Evolutionary conservation across 495 filamentous ascomycete species (phyloP).

Genomic region (Hypoxylon cercidicola): DNA sequence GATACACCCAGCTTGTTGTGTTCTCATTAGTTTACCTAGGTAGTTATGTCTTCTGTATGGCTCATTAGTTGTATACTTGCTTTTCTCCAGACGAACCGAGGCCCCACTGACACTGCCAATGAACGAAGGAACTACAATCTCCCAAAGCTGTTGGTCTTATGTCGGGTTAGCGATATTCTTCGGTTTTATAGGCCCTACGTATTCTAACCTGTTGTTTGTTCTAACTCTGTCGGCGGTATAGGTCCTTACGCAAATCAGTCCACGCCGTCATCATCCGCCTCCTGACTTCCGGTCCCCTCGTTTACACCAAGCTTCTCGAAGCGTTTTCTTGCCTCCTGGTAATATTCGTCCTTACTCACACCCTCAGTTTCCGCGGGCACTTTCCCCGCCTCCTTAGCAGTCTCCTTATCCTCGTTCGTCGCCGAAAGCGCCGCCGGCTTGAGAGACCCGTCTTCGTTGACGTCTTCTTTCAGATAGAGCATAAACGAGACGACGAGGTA

Average conservation of each 20-base stretch:
- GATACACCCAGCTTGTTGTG: too few relatives aligned
- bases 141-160: too few relatives aligned
- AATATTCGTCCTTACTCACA: constrained; percentile 22
- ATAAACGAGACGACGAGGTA: constrained; percentile 85
- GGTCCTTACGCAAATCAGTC: constrained; percentile 11
- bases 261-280: constrained; percentile 7
- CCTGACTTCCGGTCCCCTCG: background rate
- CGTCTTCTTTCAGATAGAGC: constrained; percentile 70
- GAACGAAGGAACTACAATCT: too few relatives aligned
- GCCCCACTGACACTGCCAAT: too few relatives aligned
- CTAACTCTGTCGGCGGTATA: background rate
- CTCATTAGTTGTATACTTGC: too few relatives aligned
- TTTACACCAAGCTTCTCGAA: constrained; percentile 24
- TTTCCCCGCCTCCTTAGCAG: constrained; percentile 7
- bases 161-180: too few relatives aligned
- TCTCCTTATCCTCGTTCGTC: constrained; percentile 11
- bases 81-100: too few relatives aligned
- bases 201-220: too few relatives aligned
- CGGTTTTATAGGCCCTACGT: too few relatives aligned
- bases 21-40: too few relatives aligned
- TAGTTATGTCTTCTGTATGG: too few relatives aligned
- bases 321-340: constrained; percentile 16
- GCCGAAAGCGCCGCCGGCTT: constrained; percentile 54
- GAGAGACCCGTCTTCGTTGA: constrained; percentile 67
- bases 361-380: background rate